phyloP scores from a whole-genome alignment of 2,329 filamentous ascomycete genomes.

The Septoria linicola region DNA sequence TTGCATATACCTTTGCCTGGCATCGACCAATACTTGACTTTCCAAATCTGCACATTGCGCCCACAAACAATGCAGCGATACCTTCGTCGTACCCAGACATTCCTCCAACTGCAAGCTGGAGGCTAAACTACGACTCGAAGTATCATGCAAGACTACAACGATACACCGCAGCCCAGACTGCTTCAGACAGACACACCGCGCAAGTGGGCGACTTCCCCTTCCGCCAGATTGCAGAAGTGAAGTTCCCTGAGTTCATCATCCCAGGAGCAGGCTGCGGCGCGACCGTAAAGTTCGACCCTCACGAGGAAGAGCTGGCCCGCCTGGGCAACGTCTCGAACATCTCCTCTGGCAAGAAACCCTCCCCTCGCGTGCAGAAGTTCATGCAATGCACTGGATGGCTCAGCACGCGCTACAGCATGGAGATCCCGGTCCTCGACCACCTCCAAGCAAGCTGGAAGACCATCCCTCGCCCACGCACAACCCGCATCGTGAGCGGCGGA shows the following conservation, averaged over 20 bases:
- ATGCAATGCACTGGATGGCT: conserved; percentile 19
- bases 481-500: neutral
- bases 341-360: neutral
- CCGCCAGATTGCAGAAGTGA: conserved; percentile 14
- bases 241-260: conserved; percentile 16
- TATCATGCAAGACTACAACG: conserved; percentile 15
- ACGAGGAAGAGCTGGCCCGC: conserved; percentile 16
- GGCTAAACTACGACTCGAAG: conserved; percentile 17
- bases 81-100: conserved; percentile 9
- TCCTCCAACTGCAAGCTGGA: conserved; percentile 14
- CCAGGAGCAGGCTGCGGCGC: conserved; percentile 12
- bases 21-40: conserved; percentile 13
- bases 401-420: conserved; percentile 15
- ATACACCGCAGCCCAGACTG: conserved; percentile 2
- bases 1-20: conserved; percentile 14
- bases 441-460: conserved; percentile 10
- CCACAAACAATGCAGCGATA: conserved; percentile 1
- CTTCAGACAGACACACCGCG: neutral
- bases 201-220: conserved; percentile 18
- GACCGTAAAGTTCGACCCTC: conserved; percentile 13
- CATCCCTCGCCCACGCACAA: neutral
- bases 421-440: conserved; percentile 14
- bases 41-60: conserved; percentile 9
- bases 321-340: conserved; percentile 4
- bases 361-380: conserved; percentile 10